Evolutionary conservation across 2,329 filamentous ascomycete genomes (phyloP).

Genomic region (Pseudogymnoascus sp.): DNA sequence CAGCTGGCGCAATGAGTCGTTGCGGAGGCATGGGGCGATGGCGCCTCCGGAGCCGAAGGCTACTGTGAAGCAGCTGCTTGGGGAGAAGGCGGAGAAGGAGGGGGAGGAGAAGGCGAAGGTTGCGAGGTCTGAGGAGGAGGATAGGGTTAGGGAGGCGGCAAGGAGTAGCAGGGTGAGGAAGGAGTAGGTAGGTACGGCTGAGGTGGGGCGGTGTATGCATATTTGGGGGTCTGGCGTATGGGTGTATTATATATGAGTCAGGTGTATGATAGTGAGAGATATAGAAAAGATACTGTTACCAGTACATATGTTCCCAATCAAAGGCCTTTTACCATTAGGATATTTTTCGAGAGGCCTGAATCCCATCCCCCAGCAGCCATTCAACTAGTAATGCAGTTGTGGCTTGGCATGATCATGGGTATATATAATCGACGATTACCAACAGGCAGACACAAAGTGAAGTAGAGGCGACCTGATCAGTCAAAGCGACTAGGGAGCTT

Average conservation of each 20-base stretch:
- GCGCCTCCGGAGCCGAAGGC: slow-evolving; percentile 31
- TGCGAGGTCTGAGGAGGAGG: slow-evolving; percentile 16
- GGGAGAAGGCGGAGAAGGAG: slow-evolving; percentile 9
- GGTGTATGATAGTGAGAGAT: background rate
- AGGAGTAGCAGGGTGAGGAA: background rate
- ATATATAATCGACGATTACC: background rate
- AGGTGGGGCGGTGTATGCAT: background rate
- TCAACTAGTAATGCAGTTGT: background rate
- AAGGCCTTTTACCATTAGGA: background rate
- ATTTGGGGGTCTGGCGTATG: background rate
- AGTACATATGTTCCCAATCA: background rate
- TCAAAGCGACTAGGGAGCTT: background rate
- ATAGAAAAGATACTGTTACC: background rate
- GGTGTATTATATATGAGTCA: background rate
- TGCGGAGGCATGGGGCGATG: slow-evolving; percentile 42
- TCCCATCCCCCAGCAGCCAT: background rate
- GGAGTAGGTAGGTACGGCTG: background rate
- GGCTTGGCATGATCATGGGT: background rate
- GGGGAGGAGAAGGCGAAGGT: slow-evolving; percentile 12
- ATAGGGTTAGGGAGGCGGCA: slow-evolving; percentile 15
- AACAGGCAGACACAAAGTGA: background rate
- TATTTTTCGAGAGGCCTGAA: background rate
- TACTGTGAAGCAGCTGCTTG: slow-evolving; percentile 26
- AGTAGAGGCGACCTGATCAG: no score
- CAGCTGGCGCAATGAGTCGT: slow-evolving; percentile 44